Conservation (phyloP, 257 asterid species). For the Solanum chiquidenum region DNA sequence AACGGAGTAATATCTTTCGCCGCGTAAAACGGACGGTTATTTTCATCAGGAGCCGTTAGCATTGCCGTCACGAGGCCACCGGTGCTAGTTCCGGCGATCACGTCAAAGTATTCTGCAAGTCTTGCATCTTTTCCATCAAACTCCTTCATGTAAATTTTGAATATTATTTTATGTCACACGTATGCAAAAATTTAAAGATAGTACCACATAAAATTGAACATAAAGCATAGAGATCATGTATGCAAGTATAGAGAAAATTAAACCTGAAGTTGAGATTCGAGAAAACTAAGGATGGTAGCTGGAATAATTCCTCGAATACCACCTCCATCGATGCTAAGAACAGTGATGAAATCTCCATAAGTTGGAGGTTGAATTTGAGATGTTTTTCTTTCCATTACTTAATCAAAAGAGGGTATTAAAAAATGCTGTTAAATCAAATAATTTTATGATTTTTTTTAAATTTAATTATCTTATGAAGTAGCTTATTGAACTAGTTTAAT, state of each 20-base stretch:
- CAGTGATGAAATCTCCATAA: constrained; percentile 25
- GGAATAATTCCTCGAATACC: constrained; percentile 56
- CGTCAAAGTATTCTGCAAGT: constrained; percentile 54
- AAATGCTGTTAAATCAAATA: not conserved
- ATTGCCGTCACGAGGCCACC: constrained; percentile 57
- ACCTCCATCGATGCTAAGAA: constrained; percentile 52
- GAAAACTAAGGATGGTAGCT: constrained; percentile 26
- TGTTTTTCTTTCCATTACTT: constrained; percentile 3
- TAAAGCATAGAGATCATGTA: not conserved
- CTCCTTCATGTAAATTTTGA: constrained; percentile 10
- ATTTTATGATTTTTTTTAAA: not conserved
- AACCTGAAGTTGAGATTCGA: constrained; percentile 44
- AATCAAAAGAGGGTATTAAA: not conserved
- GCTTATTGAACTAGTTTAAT: not conserved
- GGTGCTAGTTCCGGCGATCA: constrained; percentile 60
- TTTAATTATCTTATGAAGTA: not conserved
- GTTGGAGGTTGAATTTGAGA: constrained; percentile 29
- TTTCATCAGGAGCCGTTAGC: constrained; percentile 38
- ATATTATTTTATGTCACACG: not conserved
- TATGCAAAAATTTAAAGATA: not conserved
- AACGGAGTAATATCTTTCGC: constrained; percentile 46
- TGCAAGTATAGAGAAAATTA: not conserved
- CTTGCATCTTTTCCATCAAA: constrained; percentile 48
- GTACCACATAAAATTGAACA: not conserved
- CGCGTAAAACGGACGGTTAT: constrained; percentile 36